phyloP scores from a whole-genome alignment of 2,329 filamentous ascomycete genomes.

The Xenoacremonium recifei region DNA sequence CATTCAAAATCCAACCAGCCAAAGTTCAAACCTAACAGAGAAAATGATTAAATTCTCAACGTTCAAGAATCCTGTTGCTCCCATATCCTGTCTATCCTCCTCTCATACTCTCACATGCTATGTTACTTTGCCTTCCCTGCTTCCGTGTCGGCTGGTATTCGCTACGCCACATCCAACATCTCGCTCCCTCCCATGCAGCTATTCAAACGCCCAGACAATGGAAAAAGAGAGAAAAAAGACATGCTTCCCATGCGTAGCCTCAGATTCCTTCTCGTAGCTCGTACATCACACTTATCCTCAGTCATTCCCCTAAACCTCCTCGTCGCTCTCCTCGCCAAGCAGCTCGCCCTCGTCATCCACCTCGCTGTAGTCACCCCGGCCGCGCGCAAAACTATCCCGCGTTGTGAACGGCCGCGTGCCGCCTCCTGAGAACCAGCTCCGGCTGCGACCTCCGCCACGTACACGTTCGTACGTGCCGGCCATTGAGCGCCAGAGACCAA shows the following conservation, averaged over 20 bases:
- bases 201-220: neutral
- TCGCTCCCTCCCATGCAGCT: neutral
- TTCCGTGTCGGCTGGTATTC: neutral
- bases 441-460: conserved; percentile 46
- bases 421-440: conserved; percentile 49
- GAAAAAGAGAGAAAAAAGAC: no score
- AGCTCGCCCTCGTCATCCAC: conserved; percentile 95
- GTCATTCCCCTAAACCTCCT: conserved; percentile 59
- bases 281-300: conserved; percentile 8
- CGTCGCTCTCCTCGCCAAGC: conserved; percentile 88
- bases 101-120: neutral
- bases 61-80: neutral
- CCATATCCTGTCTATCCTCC: neutral
- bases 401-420: conserved; percentile 77
- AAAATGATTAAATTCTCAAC: neutral
- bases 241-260: no score
- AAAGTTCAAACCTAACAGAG: neutral
- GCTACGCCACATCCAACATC: neutral
- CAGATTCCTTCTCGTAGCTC: conserved; percentile 15
- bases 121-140: no score
- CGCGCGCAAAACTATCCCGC: conserved; percentile 82
- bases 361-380: conserved; percentile 80
- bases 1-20: no score
- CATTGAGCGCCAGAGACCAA: conserved; percentile 68
- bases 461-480: conserved; percentile 52